Percentiles rank a stretch among this genome's conserved stretches.
phyloP scores from a whole-genome alignment of 2,329 filamentous ascomycete species.

The Ceratocystis ficicola region DNA sequence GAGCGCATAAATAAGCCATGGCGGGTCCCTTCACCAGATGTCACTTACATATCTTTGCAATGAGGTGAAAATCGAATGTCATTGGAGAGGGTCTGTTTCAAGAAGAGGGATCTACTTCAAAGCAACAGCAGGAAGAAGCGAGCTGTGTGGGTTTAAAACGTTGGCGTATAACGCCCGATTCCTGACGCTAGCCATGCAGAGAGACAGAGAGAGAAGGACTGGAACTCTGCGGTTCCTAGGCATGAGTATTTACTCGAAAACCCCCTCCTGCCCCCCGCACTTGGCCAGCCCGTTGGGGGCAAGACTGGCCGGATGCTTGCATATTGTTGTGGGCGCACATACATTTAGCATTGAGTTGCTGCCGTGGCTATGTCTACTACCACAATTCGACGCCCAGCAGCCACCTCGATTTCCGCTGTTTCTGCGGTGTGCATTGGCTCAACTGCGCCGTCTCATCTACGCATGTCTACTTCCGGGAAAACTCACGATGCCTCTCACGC shows the following conservation, averaged over 20 bases:
- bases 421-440: background rate
- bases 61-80: background rate
- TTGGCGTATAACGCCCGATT: background rate
- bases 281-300: background rate
- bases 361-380: background rate
- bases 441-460: background rate
- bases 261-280: background rate
- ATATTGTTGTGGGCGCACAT: background rate
- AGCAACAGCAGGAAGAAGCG: background rate
- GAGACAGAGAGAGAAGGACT: background rate
- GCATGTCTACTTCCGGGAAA: background rate
- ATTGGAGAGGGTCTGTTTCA: constrained; percentile 1
- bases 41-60: background rate
- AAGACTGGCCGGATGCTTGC: background rate
- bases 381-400: background rate
- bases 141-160: background rate
- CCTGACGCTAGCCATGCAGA: background rate
- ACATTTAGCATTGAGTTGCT: background rate
- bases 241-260: background rate
- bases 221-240: background rate
- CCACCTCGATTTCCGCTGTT: background rate
- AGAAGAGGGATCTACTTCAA: constrained; percentile 6
- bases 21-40: background rate
- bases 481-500: background rate
- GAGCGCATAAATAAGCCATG: background rate